Percentiles rank a stretch among this genome's conserved stretches.
These are phyloP conservation scores for Mediolabrus comicus DNA, from an alignment of 108 stramenopile genomes.

Conservation along the genomic window DNA sequence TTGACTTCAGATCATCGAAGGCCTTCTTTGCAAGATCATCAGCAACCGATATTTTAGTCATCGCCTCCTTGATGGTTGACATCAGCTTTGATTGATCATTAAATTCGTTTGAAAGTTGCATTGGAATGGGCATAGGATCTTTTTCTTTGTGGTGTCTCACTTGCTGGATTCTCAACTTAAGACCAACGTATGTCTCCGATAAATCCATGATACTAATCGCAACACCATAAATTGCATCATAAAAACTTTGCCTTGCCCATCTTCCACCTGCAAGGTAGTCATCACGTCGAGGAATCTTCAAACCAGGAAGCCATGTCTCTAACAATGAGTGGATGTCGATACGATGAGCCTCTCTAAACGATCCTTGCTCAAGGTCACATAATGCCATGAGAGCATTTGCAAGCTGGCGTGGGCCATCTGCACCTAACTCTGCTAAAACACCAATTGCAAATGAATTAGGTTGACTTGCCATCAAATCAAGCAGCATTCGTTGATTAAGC, in stretches of 20 bases:
- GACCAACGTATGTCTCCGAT: constrained; percentile 77
- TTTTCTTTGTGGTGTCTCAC: constrained; percentile 66
- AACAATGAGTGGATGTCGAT: constrained; percentile 80
- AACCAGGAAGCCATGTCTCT: constrained; percentile 84
- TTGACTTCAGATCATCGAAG: constrained; percentile 33
- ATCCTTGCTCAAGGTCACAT: constrained; percentile 84
- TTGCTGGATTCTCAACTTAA: constrained; percentile 79
- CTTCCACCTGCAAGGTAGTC: constrained; percentile 90
- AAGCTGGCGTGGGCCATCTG: constrained; percentile 70
- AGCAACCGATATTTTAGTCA: constrained; percentile 46
- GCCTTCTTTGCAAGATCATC: constrained; percentile 53
- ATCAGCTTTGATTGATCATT: constrained; percentile 47
- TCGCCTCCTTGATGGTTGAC: constrained; percentile 44
- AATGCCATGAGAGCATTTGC: constrained; percentile 70
- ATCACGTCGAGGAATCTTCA: constrained; percentile 78
- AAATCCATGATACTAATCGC: constrained; percentile 80
- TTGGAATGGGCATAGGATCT: constrained; percentile 72
- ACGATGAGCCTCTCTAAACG: constrained; percentile 69
- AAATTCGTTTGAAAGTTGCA: constrained; percentile 21
- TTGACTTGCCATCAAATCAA: constrained; percentile 87
- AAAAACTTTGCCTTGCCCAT: constrained; percentile 89
- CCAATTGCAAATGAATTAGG: constrained; percentile 81
- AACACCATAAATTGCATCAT: constrained; percentile 80
- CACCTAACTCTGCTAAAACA: constrained; percentile 87
- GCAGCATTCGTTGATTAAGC: constrained; percentile 88